Base-by-base conservation (phyloP, 2,329 filamentous ascomycete species). In the Reticulascus tulasneorum region DNA sequence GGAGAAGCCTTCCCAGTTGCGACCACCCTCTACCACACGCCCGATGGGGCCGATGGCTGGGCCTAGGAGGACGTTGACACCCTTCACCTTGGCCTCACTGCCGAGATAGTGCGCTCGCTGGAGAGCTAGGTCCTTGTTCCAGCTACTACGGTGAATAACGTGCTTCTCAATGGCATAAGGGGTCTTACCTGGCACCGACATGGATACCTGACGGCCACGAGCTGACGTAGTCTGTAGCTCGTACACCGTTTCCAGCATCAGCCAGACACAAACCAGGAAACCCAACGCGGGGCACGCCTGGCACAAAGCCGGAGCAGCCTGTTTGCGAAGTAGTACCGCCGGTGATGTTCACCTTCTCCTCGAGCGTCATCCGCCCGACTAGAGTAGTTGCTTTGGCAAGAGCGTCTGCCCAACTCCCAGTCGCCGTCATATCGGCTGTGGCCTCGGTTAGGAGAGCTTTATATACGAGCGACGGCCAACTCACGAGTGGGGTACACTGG, bases 361-460 rank as follows among this genome's bases (percentile, higher is more conserved):
- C 79, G 2, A 84, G 55, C 0, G 79, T 84, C 73, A 85, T 75
- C 33, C 75, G 69, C 19, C 61, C 59, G 9, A 84, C 79, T 3
- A 85, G 57, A 2, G 59, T 53, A 22, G 69, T 63, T 2, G 81
- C 80, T 43, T 72, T 76, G 27, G 59, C 58, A 49, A 82, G 84
- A 26, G 79, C 77, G 18, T 64, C 61, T 7, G 64, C 62, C 81
- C 81, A 85, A 19, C 38, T 37, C 3, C 60, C 64, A 3, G 41
- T 28, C n/a, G 58, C 59, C 31, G 54, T 53, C 5, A 55, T 55
- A 6, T 44, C 22, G 3, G 60, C 61, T 64, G 37, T 26, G 13
- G 25, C n/a, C n/a, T n/a, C n/a, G 7, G 13, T 27, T 22, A 42
- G 12, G 9, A 11, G 16, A 17, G 18, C 5, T 20, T 13, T 12